Evolutionary conservation across 208 protist genomes (phyloP), one percentile per base, ranked within the genome.

Genomic region (Crithidia acanthocephali): DNA sequence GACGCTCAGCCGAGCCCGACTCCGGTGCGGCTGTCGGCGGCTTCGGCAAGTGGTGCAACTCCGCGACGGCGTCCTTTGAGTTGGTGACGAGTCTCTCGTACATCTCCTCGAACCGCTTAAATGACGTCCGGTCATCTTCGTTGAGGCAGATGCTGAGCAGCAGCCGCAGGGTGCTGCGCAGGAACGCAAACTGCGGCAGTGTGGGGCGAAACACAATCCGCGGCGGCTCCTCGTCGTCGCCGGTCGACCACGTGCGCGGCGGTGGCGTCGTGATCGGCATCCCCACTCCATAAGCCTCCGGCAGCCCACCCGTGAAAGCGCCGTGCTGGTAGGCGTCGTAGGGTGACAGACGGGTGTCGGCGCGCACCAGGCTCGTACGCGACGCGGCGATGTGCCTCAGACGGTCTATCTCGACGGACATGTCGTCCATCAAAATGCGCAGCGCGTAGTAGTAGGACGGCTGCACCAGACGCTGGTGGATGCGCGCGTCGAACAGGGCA

Each of bases 191-290:
- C 11, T 90, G 68, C 18, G 74, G 81, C 32, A 96, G 60, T 5
- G 91, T 62, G 15, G 91, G 91, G 2, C 71, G 74, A 57, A 96
- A 94, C n/a, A 90, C 85, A 48, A 93, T 78, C 33, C 76, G 74
- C 2, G 70, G 25, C 30, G 52, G 51, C 44, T 79, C 78, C 23
- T 56, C 68, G 9, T 50, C 32, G n/a, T 55, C 57, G 27, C 22
- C 32, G 40, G 61, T 45, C 16, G 64, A 13, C 40, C 66, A 65
- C 15, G 42, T 52, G 52, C 32, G 42, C 30, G 47, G 58, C 40
- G 30, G 22, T 27, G 30, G 8, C 15, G 48, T 35, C 4, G 42
- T 42, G 20, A 42, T n/a, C 10, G 35, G 25, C 51, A 64, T 20
- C 0, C 25, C 50, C n/a, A 55, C 44, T n/a, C 69, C 44, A 8